Evolutionary conservation across 2,329 filamentous ascomycete species (phyloP).

Genomic region (Hypoxylon sp.): DNA sequence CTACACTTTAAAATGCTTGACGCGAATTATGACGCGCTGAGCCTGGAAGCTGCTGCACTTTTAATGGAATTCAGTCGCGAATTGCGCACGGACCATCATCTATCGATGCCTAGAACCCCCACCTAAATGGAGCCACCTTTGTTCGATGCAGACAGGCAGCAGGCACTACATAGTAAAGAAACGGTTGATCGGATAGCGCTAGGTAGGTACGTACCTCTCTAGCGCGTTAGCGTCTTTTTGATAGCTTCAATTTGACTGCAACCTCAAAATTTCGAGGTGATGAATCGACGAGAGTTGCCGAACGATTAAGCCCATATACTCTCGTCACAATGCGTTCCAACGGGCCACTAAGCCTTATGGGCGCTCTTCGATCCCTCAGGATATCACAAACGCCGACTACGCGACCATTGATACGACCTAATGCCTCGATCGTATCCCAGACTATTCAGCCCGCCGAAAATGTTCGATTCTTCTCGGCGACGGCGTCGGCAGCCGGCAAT

Average conservation of each 20-base stretch:
- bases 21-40: constrained; percentile 38
- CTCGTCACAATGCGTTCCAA: constrained; percentile 57
- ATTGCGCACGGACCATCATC: constrained; percentile 15
- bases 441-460: constrained; percentile 51
- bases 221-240: constrained; percentile 10
- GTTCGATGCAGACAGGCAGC: not conserved
- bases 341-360: constrained; percentile 55
- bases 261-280: constrained; percentile 26
- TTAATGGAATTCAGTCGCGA: constrained; percentile 32
- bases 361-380: constrained; percentile 61
- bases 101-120: not conserved
- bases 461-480: constrained; percentile 77
- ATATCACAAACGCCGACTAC: constrained; percentile 53
- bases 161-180: too few species aligned
- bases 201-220: constrained; percentile 12
- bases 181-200: too few species aligned
- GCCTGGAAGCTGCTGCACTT: constrained; percentile 9
- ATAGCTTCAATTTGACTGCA: constrained; percentile 15
- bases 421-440: constrained; percentile 45
- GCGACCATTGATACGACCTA: constrained; percentile 48
- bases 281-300: constrained; percentile 9
- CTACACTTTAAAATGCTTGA: constrained; percentile 19
- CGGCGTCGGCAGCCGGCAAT: constrained; percentile 64
- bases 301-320: constrained; percentile 28
- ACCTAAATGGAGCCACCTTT: too few species aligned